Evolutionary conservation across 2,329 filamentous ascomycete species (phyloP), one percentile per base, ranked within the genome.

Genomic region (Scedosporium boydii): DNA sequence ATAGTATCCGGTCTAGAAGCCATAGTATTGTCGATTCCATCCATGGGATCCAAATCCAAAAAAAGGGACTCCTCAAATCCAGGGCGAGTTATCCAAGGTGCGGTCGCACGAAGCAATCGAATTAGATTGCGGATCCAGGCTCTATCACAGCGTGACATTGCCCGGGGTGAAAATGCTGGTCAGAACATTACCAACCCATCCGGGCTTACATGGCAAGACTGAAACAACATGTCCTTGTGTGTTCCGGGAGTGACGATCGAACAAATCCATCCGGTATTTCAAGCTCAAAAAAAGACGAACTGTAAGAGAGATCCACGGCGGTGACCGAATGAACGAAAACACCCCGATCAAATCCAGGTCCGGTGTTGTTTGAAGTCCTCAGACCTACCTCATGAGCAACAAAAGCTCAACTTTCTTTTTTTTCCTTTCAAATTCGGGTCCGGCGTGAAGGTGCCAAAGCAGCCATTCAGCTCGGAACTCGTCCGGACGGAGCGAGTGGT

Each of bases 31-130:
- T 23, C 44, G 44, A 48, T 21, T 48, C 16, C 44, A 48, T 48
- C 21, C n/a, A 48, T 48, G n/a, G 44, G 44, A 18, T 48, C 16
- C 21, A 48, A 48, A 23, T n/a, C 44, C 44, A n/a, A 46, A 46
- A 10, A 48, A 48, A 48, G 44, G 16, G 16, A 23, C 21, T 48
- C 44, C 21, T 23, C 44, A 48, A 18, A 48, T 48, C 44, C 44
- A 48, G 21, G 44, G 44, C 14, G 21, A 2, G 44, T 18, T 18
- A 48, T 48, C 21, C 57, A 60, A 63, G 61, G 65, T 69, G 71
- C 71, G 69, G 69, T 64, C 68, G 71, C 71, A 71, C 59, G 21
- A 23, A 68, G 70, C 71, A 72, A 73, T 72, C 65, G 64, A 67
- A 72, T 72, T 68, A 65, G 63, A 73, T 72, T 72, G 72, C 71